Evolutionary conservation across 2,329 filamentous ascomycete genomes (phyloP), one percentile per base, ranked within the genome.

Genomic region (Trichoderma breve): DNA sequence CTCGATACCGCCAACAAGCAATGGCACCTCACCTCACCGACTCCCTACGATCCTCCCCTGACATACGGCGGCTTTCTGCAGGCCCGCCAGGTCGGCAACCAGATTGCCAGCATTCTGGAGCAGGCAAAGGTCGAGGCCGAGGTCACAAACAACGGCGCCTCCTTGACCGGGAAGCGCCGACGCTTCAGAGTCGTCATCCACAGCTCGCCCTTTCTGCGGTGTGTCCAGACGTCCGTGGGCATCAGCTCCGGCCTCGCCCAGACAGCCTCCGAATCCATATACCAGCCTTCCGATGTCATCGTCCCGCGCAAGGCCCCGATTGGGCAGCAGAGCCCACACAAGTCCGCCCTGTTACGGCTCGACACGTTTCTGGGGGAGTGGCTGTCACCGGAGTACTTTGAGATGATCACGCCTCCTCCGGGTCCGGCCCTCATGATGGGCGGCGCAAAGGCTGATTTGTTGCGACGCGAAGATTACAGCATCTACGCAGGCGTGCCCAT

Each of bases 281-380:
- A 79, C 71, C 74, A 75, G 28, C 81, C 79, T 26, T 78, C 76
- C 71, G 80, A 82, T 74, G 77, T 81, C 51, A 79, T 82, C 57
- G 76, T 81, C 39, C 78, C 80, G 36, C 78, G 79, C 4, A 78
- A 78, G 24, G 74, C 77, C 14, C 75, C 80, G 15, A 74, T 75
- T 21, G 70, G 71, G 36, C 74, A 74, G 6, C 75, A 78, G 4
- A 75, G 76, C 58, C 79, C 79, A 68, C 79, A 88, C 72, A 84
- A 86, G 71, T 92, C 89, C 74, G 84, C 88, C 3, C 86, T 90
- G 11, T 83, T 99, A 62, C 92, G 96, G 1, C 87, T 99, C 6
- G 96, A 99, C 81, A 92, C 95, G 0, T 98, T 97, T 78, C 86
- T 99, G 0, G 95, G 96, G 63, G 96, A 99, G 85, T 99, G 96